Percentiles rank a stretch among this genome's conserved stretches.
phyloP scores from a whole-genome alignment of 345 rosid species.

The Leavenworthia alabamica region DNA sequence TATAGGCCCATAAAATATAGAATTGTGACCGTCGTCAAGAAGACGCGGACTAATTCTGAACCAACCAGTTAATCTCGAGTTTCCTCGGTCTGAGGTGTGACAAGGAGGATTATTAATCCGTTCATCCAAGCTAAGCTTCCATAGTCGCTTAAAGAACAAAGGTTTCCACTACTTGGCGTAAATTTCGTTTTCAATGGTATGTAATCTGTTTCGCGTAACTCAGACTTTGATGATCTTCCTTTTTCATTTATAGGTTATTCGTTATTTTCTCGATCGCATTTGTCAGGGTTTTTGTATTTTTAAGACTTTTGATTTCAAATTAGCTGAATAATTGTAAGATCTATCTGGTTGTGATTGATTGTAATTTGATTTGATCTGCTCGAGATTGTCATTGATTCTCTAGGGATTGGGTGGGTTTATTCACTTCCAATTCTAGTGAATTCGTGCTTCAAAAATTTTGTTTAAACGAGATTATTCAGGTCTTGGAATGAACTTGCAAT shows the following conservation, averaged over 20 bases:
- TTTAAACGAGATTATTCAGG: too few species aligned
- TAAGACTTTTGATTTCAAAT: neutral
- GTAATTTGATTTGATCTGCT: constrained; percentile 23
- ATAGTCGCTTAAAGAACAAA: neutral
- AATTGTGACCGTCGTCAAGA: neutral
- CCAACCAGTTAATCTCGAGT: constrained; percentile 17
- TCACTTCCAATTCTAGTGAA: neutral
- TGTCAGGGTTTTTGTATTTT: constrained; percentile 24
- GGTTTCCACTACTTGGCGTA: neutral
- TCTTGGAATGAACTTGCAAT: neutral
- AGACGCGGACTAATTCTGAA: constrained; percentile 23
- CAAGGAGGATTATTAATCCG: constrained; percentile 1
- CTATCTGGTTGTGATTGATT: constrained; percentile 18
- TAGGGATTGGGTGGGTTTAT: constrained; percentile 12
- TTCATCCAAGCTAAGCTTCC: neutral
- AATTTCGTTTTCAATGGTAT: constrained; percentile 24
- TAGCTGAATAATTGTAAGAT: too few species aligned
- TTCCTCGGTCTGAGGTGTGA: constrained; percentile 29
- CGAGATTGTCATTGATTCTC: neutral
- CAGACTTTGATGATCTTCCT: constrained; percentile 16
- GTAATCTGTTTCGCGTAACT: neutral
- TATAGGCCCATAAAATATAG: neutral
- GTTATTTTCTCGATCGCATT: constrained; percentile 3
- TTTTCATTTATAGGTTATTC: constrained; percentile 18
- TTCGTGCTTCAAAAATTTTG: neutral